phyloP scores from a whole-genome alignment of 177 flowering plant species.

The Vitis hybrid region DNA sequence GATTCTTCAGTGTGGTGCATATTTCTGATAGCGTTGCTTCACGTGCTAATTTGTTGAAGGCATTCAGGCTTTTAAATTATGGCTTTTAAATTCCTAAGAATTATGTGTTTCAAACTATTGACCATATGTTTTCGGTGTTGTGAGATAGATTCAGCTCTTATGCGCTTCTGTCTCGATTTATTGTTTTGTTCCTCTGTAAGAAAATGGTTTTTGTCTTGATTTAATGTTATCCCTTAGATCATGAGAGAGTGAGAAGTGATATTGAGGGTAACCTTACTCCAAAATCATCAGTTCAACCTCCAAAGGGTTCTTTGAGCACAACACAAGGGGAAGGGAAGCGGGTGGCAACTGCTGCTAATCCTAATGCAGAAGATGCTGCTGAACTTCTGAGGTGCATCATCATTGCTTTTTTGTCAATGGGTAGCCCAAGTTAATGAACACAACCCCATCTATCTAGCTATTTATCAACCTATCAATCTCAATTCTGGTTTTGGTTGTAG shows the following conservation, averaged over 20 bases:
- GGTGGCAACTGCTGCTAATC: constrained; percentile 66
- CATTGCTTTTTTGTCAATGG: neutral
- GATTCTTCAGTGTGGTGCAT: too few species aligned
- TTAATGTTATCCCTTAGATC: too few species aligned
- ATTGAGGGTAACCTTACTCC: constrained; percentile 40
- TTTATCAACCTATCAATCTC: neutral
- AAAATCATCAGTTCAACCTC: constrained; percentile 29
- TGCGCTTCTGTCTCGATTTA: too few species aligned
- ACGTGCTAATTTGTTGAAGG: too few species aligned
- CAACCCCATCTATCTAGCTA: neutral
- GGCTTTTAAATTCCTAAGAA: too few species aligned
- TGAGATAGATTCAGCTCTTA: too few species aligned
- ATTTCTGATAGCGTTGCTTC: too few species aligned
- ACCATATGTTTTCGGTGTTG: too few species aligned
- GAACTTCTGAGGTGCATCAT: constrained; percentile 73
- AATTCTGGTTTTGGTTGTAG: constrained; percentile 26
- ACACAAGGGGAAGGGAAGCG: constrained; percentile 55
- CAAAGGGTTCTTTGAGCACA: constrained; percentile 24
- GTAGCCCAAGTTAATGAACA: neutral
- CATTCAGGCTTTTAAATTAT: too few species aligned
- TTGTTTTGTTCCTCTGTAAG: too few species aligned
- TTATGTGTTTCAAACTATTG: too few species aligned
- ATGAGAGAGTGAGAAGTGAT: constrained; percentile 77
- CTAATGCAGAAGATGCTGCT: constrained; percentile 87
- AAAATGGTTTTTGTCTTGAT: too few species aligned